These are phyloP conservation scores for Cornus controversa DNA, from an alignment of 148 eudicot genomes.

Conservation along the genomic window DNA sequence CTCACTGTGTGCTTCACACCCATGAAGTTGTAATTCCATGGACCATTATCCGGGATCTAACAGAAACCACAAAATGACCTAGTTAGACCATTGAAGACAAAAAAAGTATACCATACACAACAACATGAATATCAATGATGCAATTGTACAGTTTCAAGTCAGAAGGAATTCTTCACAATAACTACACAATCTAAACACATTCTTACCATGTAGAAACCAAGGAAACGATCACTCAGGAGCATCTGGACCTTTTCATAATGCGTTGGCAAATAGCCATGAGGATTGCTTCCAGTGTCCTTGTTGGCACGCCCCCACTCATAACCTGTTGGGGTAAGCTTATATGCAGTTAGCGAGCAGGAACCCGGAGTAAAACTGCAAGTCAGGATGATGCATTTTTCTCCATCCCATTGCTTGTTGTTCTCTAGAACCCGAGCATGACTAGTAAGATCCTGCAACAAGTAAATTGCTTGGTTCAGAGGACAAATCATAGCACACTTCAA, in stretches of 20 bases:
- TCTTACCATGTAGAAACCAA: constrained; percentile 97
- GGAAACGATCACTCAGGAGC: constrained; percentile 98
- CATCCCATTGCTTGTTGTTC: constrained; percentile 96
- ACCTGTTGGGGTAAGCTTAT: constrained; percentile 93
- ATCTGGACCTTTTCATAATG: constrained; percentile 97
- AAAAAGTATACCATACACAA: neutral
- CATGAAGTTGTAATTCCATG: constrained; percentile 99
- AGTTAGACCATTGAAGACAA: neutral
- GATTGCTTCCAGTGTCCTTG: constrained; percentile 83
- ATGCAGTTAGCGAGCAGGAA: constrained; percentile 94
- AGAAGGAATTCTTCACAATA: neutral
- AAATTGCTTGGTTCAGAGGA: constrained; percentile 8
- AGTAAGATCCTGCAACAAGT: constrained; percentile 68
- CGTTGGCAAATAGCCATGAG: constrained; percentile 97
- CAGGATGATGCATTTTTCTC: constrained; percentile 87
- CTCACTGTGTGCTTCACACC: constrained; percentile 83
- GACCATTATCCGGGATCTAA: constrained; percentile 87
- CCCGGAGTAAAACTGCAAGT: constrained; percentile 99
- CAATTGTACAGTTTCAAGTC: neutral
- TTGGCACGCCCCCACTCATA: constrained; percentile 97
- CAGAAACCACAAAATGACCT: neutral
- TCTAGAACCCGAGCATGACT: constrained; percentile 81
- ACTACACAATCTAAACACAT: neutral
- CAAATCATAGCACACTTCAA: neutral
- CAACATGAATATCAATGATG: neutral